Base-by-base conservation (phyloP, 805 yeast species). In the Candida boidinii region DNA sequence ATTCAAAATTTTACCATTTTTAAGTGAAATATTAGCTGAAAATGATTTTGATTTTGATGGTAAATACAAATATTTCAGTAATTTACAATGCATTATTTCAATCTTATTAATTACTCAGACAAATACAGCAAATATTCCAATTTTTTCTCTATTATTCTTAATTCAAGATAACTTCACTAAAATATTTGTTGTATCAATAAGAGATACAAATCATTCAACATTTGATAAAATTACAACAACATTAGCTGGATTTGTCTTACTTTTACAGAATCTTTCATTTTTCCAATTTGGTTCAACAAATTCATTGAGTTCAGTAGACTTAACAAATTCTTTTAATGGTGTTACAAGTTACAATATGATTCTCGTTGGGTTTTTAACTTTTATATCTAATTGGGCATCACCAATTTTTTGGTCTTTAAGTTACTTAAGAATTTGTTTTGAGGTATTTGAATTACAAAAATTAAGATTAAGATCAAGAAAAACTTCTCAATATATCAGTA, bases 271-370 rank as follows among this genome's bases (percentile, higher is more conserved):
- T 43, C 61, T 86, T 26, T 60, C 87, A 0, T 92, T 90, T 51
- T 92, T 84, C 60, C 83, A 84, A 15, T 67, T 81, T 52, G 97
- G 97, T 0, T 85, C 84, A 31, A 87, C 97, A 0, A 92, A 92
- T 49, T 85, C 95, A 25, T 67, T 92, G 44, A 90, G 96, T 0
- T 80, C 96, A 0, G 77, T 92, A 16, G 96, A 90, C 47, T 65
- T 92, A 17, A 75, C 95, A 0, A 88, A 90, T 51, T 88, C 96
- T 0, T 92, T 92, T 55, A 90, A 90, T 51, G 98, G 98, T 0
- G 64, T 88, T 7, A 56, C 73, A 1, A 68, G 73, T 28, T 92
- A 86, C 49, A 73, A 79, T 42, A 69, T 88, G 16, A 44, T 71
- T 7, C 51, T 72, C 3, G 95, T 90, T 4, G 95, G 95, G 0